Conservation (phyloP, 192 early-diverging fungal species). For the Podila clonocystis region DNA sequence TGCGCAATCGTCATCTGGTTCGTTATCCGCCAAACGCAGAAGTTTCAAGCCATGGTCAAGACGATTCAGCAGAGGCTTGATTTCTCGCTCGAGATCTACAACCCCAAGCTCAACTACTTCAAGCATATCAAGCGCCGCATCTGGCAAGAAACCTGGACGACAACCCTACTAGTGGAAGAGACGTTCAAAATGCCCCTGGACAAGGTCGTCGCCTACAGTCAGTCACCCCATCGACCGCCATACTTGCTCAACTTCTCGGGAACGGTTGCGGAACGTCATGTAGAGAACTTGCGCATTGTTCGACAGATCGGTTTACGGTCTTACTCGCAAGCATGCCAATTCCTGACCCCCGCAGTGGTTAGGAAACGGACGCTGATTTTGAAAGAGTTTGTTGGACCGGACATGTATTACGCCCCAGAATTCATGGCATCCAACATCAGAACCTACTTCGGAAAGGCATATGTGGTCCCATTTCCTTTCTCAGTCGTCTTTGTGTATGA, state of each 20-base stretch:
- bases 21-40: conserved; percentile 49
- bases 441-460: conserved; percentile 70
- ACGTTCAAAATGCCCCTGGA: conserved; percentile 64
- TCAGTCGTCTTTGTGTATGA: conserved; percentile 74
- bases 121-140: conserved; percentile 61
- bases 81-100: conserved; percentile 61
- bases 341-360: conserved; percentile 48
- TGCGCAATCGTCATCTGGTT: conserved; percentile 54
- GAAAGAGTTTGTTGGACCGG: conserved; percentile 64
- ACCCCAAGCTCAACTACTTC: conserved; percentile 48
- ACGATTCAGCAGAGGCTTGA: conserved; percentile 58
- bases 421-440: conserved; percentile 54
- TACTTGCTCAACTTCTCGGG: conserved; percentile 74
- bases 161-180: conserved; percentile 64
- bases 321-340: conserved; percentile 53
- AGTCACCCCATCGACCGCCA: conserved; percentile 64
- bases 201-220: conserved; percentile 63
- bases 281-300: conserved; percentile 71
- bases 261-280: conserved; percentile 71
- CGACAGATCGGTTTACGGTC: conserved; percentile 61
- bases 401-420: conserved; percentile 73
- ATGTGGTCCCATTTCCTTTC: conserved; percentile 74
- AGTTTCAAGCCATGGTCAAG: conserved; percentile 53
- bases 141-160: conserved; percentile 80
- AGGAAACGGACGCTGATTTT: conserved; percentile 52